These are phyloP conservation scores for Babesia bigemina DNA, from an alignment of 169 alveolate genomes.

Conservation along the genomic window DNA sequence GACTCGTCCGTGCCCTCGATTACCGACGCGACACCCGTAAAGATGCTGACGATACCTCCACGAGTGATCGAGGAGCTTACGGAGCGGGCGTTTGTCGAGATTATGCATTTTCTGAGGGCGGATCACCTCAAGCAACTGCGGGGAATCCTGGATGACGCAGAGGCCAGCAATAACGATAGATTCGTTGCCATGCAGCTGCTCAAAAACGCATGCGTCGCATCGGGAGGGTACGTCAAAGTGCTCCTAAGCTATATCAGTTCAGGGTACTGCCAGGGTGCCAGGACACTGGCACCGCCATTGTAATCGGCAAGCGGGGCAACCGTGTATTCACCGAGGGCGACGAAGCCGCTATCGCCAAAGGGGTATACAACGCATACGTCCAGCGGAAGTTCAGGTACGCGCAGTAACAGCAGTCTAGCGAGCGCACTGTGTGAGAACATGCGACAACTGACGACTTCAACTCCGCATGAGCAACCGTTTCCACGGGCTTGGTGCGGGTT, in stretches of 20 bases:
- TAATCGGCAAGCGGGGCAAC: constrained; percentile 82
- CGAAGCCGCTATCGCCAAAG: constrained; percentile 78
- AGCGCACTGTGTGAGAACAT: neutral
- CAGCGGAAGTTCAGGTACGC: constrained; percentile 75
- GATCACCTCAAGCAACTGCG: constrained; percentile 75
- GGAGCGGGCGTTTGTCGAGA: constrained; percentile 74
- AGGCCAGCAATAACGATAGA: constrained; percentile 79
- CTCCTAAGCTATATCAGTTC: neutral
- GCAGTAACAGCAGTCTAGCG: no score
- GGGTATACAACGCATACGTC: constrained; percentile 84
- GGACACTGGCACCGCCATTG: constrained; percentile 89
- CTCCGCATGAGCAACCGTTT: neutral
- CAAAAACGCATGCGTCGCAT: constrained; percentile 80
- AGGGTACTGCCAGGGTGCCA: constrained; percentile 87
- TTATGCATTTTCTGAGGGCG: constrained; percentile 72
- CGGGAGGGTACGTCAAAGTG: constrained; percentile 63
- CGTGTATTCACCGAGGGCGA: constrained; percentile 63
- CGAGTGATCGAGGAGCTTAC: constrained; percentile 67
- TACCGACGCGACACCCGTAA: constrained; percentile 16
- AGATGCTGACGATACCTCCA: constrained; percentile 67
- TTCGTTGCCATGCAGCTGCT: constrained; percentile 83
- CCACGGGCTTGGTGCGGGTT: no score
- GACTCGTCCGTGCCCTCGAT: constrained; percentile 15
- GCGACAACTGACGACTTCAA: neutral
- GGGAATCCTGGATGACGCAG: constrained; percentile 75